These are phyloP conservation scores for Rhizopus sp. DNA, from an alignment of 371 early-diverging fungal species.

Conservation along the genomic window DNA sequence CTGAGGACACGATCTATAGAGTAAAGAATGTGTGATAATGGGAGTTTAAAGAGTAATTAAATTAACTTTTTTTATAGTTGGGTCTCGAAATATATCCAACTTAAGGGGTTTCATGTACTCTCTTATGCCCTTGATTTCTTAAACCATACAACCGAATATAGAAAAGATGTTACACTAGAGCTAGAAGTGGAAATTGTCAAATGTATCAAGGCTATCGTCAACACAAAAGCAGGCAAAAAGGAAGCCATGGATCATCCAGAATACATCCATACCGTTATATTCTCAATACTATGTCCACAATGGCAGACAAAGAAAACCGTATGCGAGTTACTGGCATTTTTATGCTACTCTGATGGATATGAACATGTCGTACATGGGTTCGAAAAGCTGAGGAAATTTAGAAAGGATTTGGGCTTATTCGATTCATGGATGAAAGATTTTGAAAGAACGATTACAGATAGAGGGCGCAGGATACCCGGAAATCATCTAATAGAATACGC, in stretches of 20 bases:
- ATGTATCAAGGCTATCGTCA: slow-evolving; percentile 70
- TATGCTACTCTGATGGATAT: slow-evolving; percentile 79
- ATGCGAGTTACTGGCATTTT: slow-evolving; percentile 74
- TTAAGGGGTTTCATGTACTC: slow-evolving; percentile 67
- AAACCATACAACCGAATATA: slow-evolving; percentile 35
- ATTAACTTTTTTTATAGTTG: slow-evolving; percentile 27
- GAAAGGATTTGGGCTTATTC: slow-evolving; percentile 59
- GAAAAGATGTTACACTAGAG: slow-evolving; percentile 61
- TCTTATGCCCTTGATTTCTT: slow-evolving; percentile 57
- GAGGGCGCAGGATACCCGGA: slow-evolving; percentile 43
- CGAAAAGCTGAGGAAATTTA: slow-evolving; percentile 48
- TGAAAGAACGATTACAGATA: slow-evolving; percentile 65
- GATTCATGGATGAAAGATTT: slow-evolving; percentile 78
- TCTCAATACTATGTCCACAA: slow-evolving; percentile 73
- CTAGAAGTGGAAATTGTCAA: slow-evolving; percentile 77
- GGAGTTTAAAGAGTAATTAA: neutral
- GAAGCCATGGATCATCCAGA: slow-evolving; percentile 68
- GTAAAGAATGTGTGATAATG: slow-evolving; percentile 23
- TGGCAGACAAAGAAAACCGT: slow-evolving; percentile 72
- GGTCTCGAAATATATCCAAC: slow-evolving; percentile 60
- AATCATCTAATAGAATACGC: slow-evolving; percentile 78
- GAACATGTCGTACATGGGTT: slow-evolving; percentile 61
- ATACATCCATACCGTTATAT: slow-evolving; percentile 68
- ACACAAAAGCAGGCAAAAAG: slow-evolving; percentile 67
- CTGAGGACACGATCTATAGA: slow-evolving; percentile 46